Evolutionary conservation across 78 protist species (phyloP), one percentile per base, ranked within the genome.

Genomic region (Tieghemostelium lacteum): DNA sequence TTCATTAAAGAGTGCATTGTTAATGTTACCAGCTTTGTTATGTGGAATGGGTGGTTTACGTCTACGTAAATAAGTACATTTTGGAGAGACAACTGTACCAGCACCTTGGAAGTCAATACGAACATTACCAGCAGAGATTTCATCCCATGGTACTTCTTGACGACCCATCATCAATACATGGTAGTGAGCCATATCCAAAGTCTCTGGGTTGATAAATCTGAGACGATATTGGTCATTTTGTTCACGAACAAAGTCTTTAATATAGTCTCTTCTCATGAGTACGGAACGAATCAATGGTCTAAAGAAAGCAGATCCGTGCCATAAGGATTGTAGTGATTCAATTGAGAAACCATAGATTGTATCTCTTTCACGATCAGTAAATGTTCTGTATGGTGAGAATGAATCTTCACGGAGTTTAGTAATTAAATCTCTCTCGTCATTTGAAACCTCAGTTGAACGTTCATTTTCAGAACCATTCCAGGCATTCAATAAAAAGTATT

Each of bases 1-100:
- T 33, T 83, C 91, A 42, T 83, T 83, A 55, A 83, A 83, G 31
- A 83, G 49, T 1, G 91, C 91, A 52, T 83, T 83, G 52, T 83
- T 83, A 34, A 83, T 83, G 34, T 83, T 83, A 83, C 91, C 91
- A 33, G 91, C 91, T 61, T 83, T 83, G 72, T 83, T 83, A 52
- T 83, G 91, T 69, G 91, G 91, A 83, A 83, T 83, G 77, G 91
- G 91, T 70, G 91, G 91, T 60, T 83, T 83, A 83, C 91, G 91
- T 39, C 91, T 61, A 69, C 91, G 76, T 19, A 83, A 55, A 52
- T 83, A 83, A 16, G 91, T 69, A 70, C 91, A 83, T 28, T 60
- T 55, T 66, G 91, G 91, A 20, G 67, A 45, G 20, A 83, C 61
- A 20, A 83, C 66, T 52, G 80, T 36, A 29, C 91, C 91, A 71